phyloP scores from a whole-genome alignment of 495 filamentous ascomycete genomes.

The Penicillium taxi region DNA sequence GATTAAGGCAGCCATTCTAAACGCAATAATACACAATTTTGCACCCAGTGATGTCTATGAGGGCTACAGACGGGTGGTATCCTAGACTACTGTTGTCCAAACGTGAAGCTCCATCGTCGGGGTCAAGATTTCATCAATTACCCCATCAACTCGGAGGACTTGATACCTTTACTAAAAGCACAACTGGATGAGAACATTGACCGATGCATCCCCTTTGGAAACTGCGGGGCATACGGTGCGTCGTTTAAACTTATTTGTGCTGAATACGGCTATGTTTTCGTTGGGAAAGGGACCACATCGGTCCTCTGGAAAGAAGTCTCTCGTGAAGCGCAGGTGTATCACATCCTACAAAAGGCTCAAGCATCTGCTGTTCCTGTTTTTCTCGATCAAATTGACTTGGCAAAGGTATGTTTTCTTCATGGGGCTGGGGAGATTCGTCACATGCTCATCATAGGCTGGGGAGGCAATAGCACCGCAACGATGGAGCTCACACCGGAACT shows the following conservation, averaged over 20 bases:
- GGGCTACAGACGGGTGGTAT: conserved; percentile 27
- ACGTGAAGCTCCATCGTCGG: conserved; percentile 27
- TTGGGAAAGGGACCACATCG: conserved; percentile 39
- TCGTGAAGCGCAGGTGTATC: conserved; percentile 37
- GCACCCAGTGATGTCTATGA: conserved; percentile 40
- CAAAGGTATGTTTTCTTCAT: conserved; percentile 30
- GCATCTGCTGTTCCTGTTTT: conserved; percentile 36
- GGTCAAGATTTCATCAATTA: conserved; percentile 8
- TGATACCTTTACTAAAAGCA: conserved; percentile 12
- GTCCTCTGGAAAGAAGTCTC: conserved; percentile 27
- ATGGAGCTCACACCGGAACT: conserved; percentile 8
- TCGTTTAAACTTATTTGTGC: conserved; percentile 36
- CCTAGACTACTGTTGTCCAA: conserved; percentile 37
- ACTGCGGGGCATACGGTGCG: conserved; percentile 19
- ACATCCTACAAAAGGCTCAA: conserved; percentile 28
- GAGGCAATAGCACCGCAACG: conserved; percentile 14
- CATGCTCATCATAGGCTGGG: conserved; percentile 44
- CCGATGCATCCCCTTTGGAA: conserved; percentile 16
- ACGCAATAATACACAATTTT: conserved; percentile 24
- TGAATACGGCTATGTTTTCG: conserved; percentile 38
- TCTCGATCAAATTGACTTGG: conserved; percentile 37
- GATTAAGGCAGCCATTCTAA: conserved; percentile 5
- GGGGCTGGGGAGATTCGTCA: conserved; percentile 34
- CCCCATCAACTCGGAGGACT: conserved; percentile 10
- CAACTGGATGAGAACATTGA: conserved; percentile 26